Conservation (phyloP, 2,329 filamentous ascomycete species). For the Fusarium decemcellulare region DNA sequence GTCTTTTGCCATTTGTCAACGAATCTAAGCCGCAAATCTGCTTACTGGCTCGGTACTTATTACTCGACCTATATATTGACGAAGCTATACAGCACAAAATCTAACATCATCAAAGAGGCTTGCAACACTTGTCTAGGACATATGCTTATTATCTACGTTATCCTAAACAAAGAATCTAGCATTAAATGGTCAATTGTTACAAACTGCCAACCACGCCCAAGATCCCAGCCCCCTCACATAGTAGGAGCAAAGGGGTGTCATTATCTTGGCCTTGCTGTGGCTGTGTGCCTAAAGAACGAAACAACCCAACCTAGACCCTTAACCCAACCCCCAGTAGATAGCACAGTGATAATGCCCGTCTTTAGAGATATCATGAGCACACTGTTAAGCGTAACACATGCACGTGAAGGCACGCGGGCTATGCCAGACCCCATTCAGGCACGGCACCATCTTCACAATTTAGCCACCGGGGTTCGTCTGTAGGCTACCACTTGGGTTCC, state of each 20-base stretch:
- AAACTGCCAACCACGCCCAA: not conserved
- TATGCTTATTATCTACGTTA: not conserved
- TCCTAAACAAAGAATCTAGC: not conserved
- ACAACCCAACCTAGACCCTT: not conserved
- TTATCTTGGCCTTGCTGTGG: not conserved
- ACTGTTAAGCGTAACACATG: too few relatives aligned
- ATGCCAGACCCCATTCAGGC: too few relatives aligned
- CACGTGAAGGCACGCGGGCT: too few relatives aligned
- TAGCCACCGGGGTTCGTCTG: conserved; percentile 38
- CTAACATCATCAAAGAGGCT: too few relatives aligned
- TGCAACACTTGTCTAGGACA: too few relatives aligned
- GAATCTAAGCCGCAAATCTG: too few relatives aligned
- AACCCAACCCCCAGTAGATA: not conserved
- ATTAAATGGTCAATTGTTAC: not conserved
- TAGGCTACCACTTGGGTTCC: conserved; percentile 34
- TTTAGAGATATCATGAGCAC: not conserved
- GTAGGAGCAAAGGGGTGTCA: not conserved
- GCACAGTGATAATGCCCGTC: not conserved
- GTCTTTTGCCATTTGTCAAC: too few relatives aligned
- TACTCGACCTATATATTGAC: too few relatives aligned
- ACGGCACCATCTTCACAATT: not conserved
- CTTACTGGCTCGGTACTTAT: too few relatives aligned
- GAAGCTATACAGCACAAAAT: too few relatives aligned
- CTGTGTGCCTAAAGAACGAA: not conserved
- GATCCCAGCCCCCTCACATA: not conserved